Evolutionary conservation across 305 asterid species (phyloP).

Genomic region (Fraxinus sp.): DNA sequence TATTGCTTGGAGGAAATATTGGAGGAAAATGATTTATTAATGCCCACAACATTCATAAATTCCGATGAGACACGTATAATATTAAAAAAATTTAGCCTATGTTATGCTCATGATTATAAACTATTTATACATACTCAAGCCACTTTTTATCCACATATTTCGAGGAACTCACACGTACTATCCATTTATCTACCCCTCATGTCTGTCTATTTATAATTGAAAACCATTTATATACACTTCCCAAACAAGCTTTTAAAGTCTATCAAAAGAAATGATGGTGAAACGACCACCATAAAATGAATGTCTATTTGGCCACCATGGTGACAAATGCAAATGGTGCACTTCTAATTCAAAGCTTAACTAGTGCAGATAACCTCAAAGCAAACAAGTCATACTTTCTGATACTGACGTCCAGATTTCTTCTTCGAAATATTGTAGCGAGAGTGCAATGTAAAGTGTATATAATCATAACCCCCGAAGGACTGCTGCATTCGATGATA

Average conservation of each 20-base stretch:
- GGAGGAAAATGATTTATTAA: background rate
- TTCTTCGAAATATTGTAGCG: background rate
- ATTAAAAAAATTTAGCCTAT: background rate
- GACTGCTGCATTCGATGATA: background rate
- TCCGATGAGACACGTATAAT: background rate
- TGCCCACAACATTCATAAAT: background rate
- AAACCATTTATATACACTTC: background rate
- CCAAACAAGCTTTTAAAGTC: background rate
- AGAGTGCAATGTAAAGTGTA: background rate
- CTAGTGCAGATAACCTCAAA: constrained; percentile 15
- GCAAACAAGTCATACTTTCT: background rate
- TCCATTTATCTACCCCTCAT: background rate
- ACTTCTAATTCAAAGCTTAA: constrained; percentile 52
- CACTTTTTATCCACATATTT: background rate
- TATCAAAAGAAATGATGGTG: background rate
- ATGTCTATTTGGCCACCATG: background rate
- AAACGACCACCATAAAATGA: background rate
- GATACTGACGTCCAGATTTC: background rate
- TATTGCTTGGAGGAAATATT: background rate
- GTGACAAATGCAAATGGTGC: background rate
- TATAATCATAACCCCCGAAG: constrained; percentile 39
- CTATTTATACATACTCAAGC: background rate
- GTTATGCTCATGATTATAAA: background rate
- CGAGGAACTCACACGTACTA: background rate
- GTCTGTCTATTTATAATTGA: background rate